Conservation (phyloP, 352 stramenopile genomes). For the Halophytophthora polymorphica region DNA sequence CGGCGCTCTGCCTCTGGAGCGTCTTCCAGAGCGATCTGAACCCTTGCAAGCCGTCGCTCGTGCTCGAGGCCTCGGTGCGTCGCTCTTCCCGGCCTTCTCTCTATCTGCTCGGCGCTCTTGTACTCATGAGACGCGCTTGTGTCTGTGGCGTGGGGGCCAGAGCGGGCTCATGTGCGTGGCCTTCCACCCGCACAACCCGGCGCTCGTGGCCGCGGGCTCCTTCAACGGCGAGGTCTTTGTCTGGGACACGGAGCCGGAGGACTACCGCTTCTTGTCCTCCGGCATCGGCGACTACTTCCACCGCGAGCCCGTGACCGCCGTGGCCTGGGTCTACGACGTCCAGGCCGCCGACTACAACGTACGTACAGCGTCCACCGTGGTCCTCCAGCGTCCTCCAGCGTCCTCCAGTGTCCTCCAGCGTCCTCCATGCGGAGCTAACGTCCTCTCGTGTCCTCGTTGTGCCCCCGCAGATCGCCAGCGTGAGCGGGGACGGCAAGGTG, state of each 20-base stretch:
- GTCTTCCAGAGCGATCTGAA: constrained; percentile 83
- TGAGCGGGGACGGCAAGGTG: constrained; percentile 82
- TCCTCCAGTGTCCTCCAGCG: not conserved
- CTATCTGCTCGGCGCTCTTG: not conserved
- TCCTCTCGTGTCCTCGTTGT: not conserved
- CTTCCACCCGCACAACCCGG: constrained; percentile 81
- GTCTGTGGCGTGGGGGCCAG: constrained; percentile 12
- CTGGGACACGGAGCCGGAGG: constrained; percentile 67
- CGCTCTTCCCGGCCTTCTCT: not conserved
- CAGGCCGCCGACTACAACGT: constrained; percentile 75
- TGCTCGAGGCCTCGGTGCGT: constrained; percentile 76
- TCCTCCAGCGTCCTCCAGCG: not conserved
- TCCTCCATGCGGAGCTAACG: not conserved
- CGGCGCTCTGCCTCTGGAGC: constrained; percentile 82
- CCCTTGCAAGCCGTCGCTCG: constrained; percentile 48
- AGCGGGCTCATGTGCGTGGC: constrained; percentile 87
- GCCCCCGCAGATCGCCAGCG: constrained; percentile 49
- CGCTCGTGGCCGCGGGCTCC: constrained; percentile 75
- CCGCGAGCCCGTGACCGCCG: constrained; percentile 79
- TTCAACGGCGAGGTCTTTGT: constrained; percentile 88
- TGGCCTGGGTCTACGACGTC: constrained; percentile 79
- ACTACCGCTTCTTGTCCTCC: constrained; percentile 67
- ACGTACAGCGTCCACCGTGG: not conserved
- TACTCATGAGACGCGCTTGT: not conserved
- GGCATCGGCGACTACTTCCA: constrained; percentile 90